These are phyloP conservation scores for Mycena albidolilacea DNA, from an alignment of 768 basidiomycete species.

Conservation along the genomic window DNA sequence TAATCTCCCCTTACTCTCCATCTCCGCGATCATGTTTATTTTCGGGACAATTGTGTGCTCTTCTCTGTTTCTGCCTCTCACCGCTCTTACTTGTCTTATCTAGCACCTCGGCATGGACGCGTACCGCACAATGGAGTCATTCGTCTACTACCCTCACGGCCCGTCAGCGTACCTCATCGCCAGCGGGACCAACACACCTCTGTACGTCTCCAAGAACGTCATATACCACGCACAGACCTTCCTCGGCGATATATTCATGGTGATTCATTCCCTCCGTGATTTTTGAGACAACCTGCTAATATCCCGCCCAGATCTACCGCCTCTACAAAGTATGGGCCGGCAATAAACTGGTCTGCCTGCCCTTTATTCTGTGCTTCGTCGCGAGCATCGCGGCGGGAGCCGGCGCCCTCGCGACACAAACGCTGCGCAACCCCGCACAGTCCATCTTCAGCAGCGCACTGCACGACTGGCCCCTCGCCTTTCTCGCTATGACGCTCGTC, in stretches of 20 bases:
- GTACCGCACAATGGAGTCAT: constrained; percentile 18
- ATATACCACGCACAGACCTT: constrained; percentile 32
- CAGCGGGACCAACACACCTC: constrained; percentile 12
- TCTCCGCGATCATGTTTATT: constrained; percentile 16
- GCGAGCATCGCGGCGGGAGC: constrained; percentile 15
- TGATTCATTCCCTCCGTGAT: neutral
- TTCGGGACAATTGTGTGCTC: constrained; percentile 4
- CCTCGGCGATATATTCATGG: constrained; percentile 39
- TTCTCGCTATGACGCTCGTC: constrained; percentile 5
- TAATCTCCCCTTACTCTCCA: constrained; percentile 18
- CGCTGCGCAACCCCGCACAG: constrained; percentile 9
- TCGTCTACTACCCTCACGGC: constrained; percentile 7
- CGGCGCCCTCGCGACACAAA: constrained; percentile 2
- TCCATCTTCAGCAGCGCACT: constrained; percentile 9
- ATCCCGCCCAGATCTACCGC: constrained; percentile 3
- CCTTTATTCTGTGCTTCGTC: constrained; percentile 13
- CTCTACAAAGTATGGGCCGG: constrained; percentile 17
- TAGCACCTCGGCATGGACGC: constrained; percentile 24
- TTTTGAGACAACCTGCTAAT: neutral
- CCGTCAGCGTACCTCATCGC: constrained; percentile 14
- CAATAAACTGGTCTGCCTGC: constrained; percentile 2
- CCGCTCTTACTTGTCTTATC: neutral
- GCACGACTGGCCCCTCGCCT: constrained; percentile 12
- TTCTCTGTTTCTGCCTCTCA: too few relatives aligned
- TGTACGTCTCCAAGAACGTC: constrained; percentile 31